Percentiles rank a stretch among this genome's conserved stretches.
Evolutionary conservation across 768 basidiomycete species (phyloP).

Genomic region (Calvatia gigantea): DNA sequence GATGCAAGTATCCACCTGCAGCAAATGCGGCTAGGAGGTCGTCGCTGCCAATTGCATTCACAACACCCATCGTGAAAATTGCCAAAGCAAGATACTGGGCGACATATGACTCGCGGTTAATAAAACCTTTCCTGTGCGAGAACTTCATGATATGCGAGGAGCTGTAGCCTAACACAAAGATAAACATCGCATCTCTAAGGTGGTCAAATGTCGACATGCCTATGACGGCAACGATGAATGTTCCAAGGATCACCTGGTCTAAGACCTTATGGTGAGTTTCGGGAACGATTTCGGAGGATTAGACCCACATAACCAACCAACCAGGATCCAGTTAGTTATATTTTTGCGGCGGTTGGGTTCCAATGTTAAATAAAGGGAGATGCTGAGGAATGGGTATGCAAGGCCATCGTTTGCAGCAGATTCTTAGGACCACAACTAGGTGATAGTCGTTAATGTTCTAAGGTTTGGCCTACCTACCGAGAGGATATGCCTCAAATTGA

Average conservation of each 20-base stretch:
- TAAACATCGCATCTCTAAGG: not conserved
- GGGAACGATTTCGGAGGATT: not conserved
- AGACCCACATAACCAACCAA: constrained; percentile 75
- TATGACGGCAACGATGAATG: constrained; percentile 57
- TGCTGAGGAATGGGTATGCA: constrained; percentile 87
- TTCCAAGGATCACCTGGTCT: constrained; percentile 84
- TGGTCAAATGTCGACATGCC: constrained; percentile 24
- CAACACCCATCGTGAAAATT: constrained; percentile 68
- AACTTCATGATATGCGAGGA: constrained; percentile 68
- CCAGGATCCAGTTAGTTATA: constrained; percentile 79
- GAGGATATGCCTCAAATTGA: constrained; percentile 74
- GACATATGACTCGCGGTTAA: constrained; percentile 64
- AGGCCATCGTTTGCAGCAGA: constrained; percentile 95
- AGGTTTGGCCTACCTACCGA: constrained; percentile 39
- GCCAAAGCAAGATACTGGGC: constrained; percentile 74
- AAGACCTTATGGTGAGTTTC: not conserved
- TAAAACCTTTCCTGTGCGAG: constrained; percentile 24
- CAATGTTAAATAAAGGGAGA: constrained; percentile 82
- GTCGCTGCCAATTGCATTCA: constrained; percentile 73
- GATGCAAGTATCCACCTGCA: constrained; percentile 39
- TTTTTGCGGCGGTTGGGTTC: constrained; percentile 62
- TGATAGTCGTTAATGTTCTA: not conserved
- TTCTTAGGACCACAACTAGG: constrained; percentile 35
- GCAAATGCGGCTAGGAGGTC: constrained; percentile 87
- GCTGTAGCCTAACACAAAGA: constrained; percentile 41